Base-by-base conservation (phyloP, 2,329 filamentous ascomycete genomes). In the Penicillium thymicola region DNA sequence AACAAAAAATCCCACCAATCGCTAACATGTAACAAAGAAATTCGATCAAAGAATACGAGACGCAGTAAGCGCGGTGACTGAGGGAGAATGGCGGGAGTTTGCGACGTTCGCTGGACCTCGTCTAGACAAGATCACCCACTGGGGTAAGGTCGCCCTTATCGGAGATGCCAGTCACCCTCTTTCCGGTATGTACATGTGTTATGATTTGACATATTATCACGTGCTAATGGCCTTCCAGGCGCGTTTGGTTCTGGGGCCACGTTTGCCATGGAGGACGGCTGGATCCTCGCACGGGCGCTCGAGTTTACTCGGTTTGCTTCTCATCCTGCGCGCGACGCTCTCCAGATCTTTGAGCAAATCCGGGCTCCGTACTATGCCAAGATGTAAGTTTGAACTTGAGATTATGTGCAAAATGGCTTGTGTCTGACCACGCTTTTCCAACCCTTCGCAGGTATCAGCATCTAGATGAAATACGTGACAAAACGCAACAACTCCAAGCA, bases 141-240 rank as follows among this genome's bases (percentile, higher is more conserved):
- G 76, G 70, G 67, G 75, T 41, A 76, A 76, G 50, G 62, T 83
- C 3, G 81, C 78, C 6, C 72, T 84, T 4, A 75, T 84, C 0
- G 82, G 82, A 9, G 82, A 85, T 59, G 77, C 81, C 0, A 83
- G 80, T 1, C 82, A 85, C 64, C 79, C 82, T 0, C 72, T 83
- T 0, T 81, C 80, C 0, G 79, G 79, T 67, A 51, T 16, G 49
- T 41, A 1, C 7, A 32, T 11, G 2, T 23, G 16, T 4, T 16
- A 13, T 8, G 0, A 46, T 30, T 23, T 10, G 6, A 11, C 6
- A 10, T 8, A 10, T 14, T 14, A 1, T 21, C 25, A 36, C 30
- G 11, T 1, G 14, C 18, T 36, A 21, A 52, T 16, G 18, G 18
- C 8, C 21, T 1, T 37, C 13, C 16, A 66, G 75, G 75, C 2